Percentiles rank a stretch among this genome's conserved stretches.
Evolutionary conservation across 1,284 basidiomycete genomes (phyloP).

Genomic region (Termitomyces sp.): DNA sequence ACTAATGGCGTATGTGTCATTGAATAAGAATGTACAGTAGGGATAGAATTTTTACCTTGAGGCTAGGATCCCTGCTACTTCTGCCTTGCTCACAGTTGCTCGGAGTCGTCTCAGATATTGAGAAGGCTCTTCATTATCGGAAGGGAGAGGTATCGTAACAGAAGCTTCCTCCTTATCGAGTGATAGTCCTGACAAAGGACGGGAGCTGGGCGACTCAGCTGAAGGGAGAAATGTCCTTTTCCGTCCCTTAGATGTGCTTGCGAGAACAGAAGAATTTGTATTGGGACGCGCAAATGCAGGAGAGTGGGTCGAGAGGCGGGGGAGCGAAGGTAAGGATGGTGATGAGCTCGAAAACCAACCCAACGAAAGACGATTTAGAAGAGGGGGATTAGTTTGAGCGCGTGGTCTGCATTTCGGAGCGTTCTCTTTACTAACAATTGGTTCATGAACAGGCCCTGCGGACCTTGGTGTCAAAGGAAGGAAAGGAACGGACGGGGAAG

Average conservation of each 20-base stretch:
- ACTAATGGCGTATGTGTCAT: constrained; percentile 34
- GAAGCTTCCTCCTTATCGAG: constrained; percentile 36
- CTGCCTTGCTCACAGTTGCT: constrained; percentile 64
- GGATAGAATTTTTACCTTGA: constrained; percentile 52
- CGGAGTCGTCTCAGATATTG: constrained; percentile 67
- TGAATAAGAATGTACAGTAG: constrained; percentile 2
- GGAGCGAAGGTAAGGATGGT: constrained; percentile 5
- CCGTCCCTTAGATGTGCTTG: constrained; percentile 1
- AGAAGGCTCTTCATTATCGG: constrained; percentile 56
- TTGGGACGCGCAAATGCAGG: constrained; percentile 23
- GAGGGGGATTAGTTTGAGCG: constrained; percentile 64
- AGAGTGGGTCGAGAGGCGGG: constrained; percentile 19
- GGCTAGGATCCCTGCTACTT: constrained; percentile 75
- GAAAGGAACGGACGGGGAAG: constrained; percentile 16
- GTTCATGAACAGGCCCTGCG: constrained; percentile 14
- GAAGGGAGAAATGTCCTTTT: neutral
- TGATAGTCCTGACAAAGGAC: constrained; percentile 42
- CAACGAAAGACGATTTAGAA: constrained; percentile 67
- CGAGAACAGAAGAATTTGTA: constrained; percentile 5
- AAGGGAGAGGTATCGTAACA: constrained; percentile 11
- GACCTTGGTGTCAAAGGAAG: constrained; percentile 16
- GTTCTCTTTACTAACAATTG: constrained; percentile 9
- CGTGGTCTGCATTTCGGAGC: constrained; percentile 38
- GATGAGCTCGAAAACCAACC: constrained; percentile 46
- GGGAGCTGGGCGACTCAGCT: constrained; percentile 20